phyloP scores from a whole-genome alignment of 2,329 filamentous ascomycete genomes.

The Cyphellophora attinorum region DNA sequence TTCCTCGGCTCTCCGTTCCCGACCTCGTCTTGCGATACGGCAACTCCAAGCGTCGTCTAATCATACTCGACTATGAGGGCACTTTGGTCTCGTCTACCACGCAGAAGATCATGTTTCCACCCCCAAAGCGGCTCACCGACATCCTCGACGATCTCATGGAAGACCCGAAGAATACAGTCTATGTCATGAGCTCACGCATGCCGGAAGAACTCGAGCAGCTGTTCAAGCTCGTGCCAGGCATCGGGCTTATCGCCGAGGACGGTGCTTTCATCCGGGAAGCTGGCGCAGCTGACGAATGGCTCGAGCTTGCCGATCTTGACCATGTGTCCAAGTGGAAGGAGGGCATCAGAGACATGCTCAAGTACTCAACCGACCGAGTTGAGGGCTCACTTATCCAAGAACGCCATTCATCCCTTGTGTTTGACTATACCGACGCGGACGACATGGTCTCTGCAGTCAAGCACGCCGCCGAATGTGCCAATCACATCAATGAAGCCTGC shows the following conservation, averaged over 20 bases:
- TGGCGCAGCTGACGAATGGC: conserved; percentile 57
- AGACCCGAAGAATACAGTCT: conserved; percentile 75
- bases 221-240: conserved; percentile 71
- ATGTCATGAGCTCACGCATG: conserved; percentile 84
- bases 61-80: conserved; percentile 89
- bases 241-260: conserved; percentile 90
- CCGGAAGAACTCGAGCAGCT: conserved; percentile 80
- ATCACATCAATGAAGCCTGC: conserved; percentile 91
- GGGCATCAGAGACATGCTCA: conserved; percentile 70
- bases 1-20: conserved; percentile 70
- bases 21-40: conserved; percentile 58
- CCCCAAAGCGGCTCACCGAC: conserved; percentile 75
- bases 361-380: conserved; percentile 82
- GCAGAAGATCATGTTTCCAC: conserved; percentile 74
- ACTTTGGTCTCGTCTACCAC: conserved; percentile 79
- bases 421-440: conserved; percentile 77
- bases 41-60: conserved; percentile 58
- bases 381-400: conserved; percentile 83
- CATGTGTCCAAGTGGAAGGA: conserved; percentile 71
- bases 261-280: conserved; percentile 78
- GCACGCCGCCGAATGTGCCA: conserved; percentile 80
- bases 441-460: conserved; percentile 66
- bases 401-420: conserved; percentile 81
- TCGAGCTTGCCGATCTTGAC: conserved; percentile 62
- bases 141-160: conserved; percentile 71